A percentile compares a stretch with the other conserved stretches of the same genome.
These are phyloP conservation scores for Phytophthora ramorum DNA, from an alignment of 352 stramenopile species.

Conservation along the genomic window DNA sequence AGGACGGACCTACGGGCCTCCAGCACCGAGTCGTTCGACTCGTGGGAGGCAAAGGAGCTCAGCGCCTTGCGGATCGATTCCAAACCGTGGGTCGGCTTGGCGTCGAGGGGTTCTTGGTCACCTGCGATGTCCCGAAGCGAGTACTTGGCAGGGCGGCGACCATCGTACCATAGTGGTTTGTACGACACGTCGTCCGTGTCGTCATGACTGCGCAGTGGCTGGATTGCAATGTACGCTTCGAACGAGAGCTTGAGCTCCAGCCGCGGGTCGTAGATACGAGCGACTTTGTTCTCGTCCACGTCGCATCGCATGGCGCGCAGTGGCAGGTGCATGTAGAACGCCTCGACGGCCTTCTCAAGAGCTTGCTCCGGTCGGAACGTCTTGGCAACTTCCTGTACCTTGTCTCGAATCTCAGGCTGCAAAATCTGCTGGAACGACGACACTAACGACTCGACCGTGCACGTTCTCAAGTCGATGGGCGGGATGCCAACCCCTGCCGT, in stretches of 20 bases:
- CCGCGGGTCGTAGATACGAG: conserved; percentile 45
- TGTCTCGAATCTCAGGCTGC: conserved; percentile 41
- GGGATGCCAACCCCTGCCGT: conserved; percentile 75
- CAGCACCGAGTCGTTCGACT: conserved; percentile 13
- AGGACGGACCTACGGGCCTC: conserved; percentile 16
- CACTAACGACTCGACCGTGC: conserved; percentile 68
- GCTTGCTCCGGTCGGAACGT: conserved; percentile 70
- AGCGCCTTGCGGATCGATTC: conserved; percentile 33
- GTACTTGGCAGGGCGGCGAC: conserved; percentile 37
- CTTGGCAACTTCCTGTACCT: conserved; percentile 47
- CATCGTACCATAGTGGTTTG: conserved; percentile 42
- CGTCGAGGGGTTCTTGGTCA: conserved; percentile 21
- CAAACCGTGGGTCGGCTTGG: conserved; percentile 29
- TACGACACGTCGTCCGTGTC: conserved; percentile 38
- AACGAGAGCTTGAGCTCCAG: conserved; percentile 53
- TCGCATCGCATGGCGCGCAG: conserved; percentile 48
- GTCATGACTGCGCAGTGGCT: conserved; percentile 35
- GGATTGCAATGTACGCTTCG: conserved; percentile 48
- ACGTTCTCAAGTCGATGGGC: conserved; percentile 62
- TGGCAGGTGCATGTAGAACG: conserved; percentile 64
- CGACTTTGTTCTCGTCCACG: conserved; percentile 42
- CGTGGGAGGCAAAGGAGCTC: conserved; percentile 24
- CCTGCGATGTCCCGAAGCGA: conserved; percentile 30
- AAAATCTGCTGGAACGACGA: conserved; percentile 70
- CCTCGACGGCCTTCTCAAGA: conserved; percentile 62